Evolutionary conservation across 768 basidiomycete genomes (phyloP).

Genomic region (Lactarius psammicola): DNA sequence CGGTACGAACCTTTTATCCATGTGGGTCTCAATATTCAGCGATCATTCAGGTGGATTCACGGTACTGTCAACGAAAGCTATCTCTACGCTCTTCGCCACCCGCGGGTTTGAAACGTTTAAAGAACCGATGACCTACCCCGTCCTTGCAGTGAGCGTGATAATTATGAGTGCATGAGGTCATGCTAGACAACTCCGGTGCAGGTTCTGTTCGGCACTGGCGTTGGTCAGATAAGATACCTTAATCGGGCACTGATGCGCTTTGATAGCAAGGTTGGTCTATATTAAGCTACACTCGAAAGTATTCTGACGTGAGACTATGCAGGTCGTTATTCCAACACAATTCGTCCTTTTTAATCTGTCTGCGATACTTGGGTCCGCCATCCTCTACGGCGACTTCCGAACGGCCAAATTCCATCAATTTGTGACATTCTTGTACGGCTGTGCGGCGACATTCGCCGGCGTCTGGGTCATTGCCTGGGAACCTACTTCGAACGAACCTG

Average conservation of each 20-base stretch:
- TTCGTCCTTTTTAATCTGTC: constrained; percentile 94
- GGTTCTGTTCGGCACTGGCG: constrained; percentile 70
- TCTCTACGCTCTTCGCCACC: constrained; percentile 81
- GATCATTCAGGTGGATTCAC: constrained; percentile 71
- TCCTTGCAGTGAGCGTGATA: constrained; percentile 56
- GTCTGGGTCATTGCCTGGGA: constrained; percentile 85
- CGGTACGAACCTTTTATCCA: constrained; percentile 44
- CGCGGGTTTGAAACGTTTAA: constrained; percentile 75
- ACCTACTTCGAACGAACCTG: constrained; percentile 35
- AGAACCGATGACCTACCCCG: constrained; percentile 80
- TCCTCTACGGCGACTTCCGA: constrained; percentile 92
- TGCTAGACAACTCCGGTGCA: constrained; percentile 31
- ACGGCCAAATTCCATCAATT: constrained; percentile 77
- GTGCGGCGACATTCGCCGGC: constrained; percentile 84
- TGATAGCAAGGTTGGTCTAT: constrained; percentile 70
- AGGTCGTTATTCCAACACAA: constrained; percentile 92
- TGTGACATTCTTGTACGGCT: constrained; percentile 83
- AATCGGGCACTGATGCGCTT: constrained; percentile 90
- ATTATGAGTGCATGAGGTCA: not conserved
- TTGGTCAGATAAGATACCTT: constrained; percentile 82
- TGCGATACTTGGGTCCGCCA: constrained; percentile 88
- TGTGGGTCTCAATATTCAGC: too few species aligned
- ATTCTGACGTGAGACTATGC: constrained; percentile 9
- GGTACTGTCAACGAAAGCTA: constrained; percentile 88
- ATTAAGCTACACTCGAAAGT: not conserved